Base-by-base conservation (phyloP, 768 basidiomycete genomes). In the Tylopilus sp. region DNA sequence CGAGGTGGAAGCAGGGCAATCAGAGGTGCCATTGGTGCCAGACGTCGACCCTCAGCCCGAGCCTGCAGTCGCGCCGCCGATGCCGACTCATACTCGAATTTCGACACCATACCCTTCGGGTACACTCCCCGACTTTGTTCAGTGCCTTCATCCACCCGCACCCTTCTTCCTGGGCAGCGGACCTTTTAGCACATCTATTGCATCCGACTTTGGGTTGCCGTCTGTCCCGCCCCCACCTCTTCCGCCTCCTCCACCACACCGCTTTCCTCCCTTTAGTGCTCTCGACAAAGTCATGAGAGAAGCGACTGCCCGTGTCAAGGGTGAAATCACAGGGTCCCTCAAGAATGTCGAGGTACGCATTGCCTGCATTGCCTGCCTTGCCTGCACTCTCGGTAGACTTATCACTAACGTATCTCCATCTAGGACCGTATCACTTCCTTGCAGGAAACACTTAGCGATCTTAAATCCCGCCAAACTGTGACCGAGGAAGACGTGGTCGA, bases 401-500 rank as follows among this genome's bases (percentile, higher is more conserved):
- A 1, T 25, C n/a, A 7, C 35, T 59, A 28, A 56, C 30, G 7
- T 3, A 11, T 15, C 17, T 51, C 10, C 21, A 53, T 28, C 15
- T 30, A 69, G 67, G 67, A 63, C 10, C 65, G 60, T 26, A 50
- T 70, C 17, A 28, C 53, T 6, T 9, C 46, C 7, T 50, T 69
- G 56, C 64, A 63, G 10, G 55, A 45, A n/a, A 54, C 40, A 1
- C 36, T 69, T 21, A 21, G n/a, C 26, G 55, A 52, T 31, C 43
- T 70, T 1, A 61, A 52, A 31, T 58, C 56, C 13, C 65, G 65
- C 15, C 67, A 69, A 40, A 28, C 52, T 0, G 50, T 55, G 21
- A 59, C 60, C 6, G 64, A 72, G 41, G 61, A 65, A 6, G 69
- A 72, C 40, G 44, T 72, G 12, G 31, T 56, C 15, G 69, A 69